Conservation (phyloP, 2,329 filamentous ascomycete species). For the Phialophora tarda region DNA sequence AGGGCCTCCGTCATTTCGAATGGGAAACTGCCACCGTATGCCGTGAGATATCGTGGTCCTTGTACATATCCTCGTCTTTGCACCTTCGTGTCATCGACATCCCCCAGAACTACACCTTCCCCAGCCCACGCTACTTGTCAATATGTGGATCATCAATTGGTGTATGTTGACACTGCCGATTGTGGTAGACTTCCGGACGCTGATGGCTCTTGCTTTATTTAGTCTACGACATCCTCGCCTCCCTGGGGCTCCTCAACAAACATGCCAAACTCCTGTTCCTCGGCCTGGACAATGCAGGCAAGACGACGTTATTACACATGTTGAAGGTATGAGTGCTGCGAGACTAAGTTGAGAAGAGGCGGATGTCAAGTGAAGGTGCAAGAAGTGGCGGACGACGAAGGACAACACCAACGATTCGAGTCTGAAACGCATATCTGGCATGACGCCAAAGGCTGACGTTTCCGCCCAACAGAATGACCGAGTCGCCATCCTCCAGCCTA, state of each 20-base stretch:
- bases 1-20: not conserved
- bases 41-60: conserved; percentile 20
- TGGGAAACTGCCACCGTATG: conserved; percentile 11
- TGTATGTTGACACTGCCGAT: conserved; percentile 61
- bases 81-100: not conserved
- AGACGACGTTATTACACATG: conserved; percentile 94
- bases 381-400: not conserved
- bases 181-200: conserved; percentile 1
- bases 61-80: not conserved
- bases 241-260: conserved; percentile 89
- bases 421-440: not conserved
- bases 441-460: not conserved
- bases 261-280: conserved; percentile 94
- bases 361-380: not conserved
- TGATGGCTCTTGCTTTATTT: conserved; percentile 16
- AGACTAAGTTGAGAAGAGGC: conserved; percentile 3
- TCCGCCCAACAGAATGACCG: conserved; percentile 73
- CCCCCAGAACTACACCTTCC: not conserved
- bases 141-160: conserved; percentile 95
- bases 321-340: conserved; percentile 72
- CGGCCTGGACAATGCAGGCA: conserved; percentile 91
- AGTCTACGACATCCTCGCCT: conserved; percentile 91
- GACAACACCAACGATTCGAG: conserved; percentile 3
- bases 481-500: conserved; percentile 87
- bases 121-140: not conserved